A percentile compares a stretch with the other conserved stretches of the same genome.
Conservation (phyloP, 129 eudicot genomes). For the Escallonia rubra region DNA sequence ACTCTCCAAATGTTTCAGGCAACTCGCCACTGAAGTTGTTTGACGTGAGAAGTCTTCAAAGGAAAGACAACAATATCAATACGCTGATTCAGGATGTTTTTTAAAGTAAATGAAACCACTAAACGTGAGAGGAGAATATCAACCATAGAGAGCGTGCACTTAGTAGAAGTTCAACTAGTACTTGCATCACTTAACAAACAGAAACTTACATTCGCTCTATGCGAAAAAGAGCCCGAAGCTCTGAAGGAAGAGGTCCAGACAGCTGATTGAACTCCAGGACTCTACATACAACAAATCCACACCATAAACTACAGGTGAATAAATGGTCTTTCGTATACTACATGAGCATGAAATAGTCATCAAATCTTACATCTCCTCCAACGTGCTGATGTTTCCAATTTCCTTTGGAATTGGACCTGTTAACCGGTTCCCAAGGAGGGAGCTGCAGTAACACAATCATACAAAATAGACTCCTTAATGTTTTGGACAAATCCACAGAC, state of each 20-base stretch:
- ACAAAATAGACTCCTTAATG: neutral
- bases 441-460: constrained; percentile 1
- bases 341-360: neutral
- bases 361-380: neutral
- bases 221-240: constrained; percentile 21
- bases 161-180: too few relatives aligned
- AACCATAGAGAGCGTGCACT: too few relatives aligned
- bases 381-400: constrained; percentile 16
- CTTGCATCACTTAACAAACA: too few relatives aligned
- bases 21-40: constrained; percentile 38
- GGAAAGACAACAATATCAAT: too few relatives aligned
- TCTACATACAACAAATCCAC: neutral
- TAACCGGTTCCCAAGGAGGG: constrained; percentile 7
- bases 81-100: too few relatives aligned
- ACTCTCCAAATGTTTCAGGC: constrained; percentile 28
- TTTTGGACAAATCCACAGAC: neutral
- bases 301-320: neutral
- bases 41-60: constrained; percentile 20
- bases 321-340: neutral
- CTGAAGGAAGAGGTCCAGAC: constrained; percentile 32
- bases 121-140: too few relatives aligned
- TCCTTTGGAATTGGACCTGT: constrained; percentile 10
- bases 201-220: constrained; percentile 23
- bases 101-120: too few relatives aligned
- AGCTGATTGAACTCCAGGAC: constrained; percentile 30